Percentiles rank a stretch among this genome's conserved stretches.
Evolutionary conservation across 345 rosid genomes (phyloP).

Genomic region (Lepidium didymum): DNA sequence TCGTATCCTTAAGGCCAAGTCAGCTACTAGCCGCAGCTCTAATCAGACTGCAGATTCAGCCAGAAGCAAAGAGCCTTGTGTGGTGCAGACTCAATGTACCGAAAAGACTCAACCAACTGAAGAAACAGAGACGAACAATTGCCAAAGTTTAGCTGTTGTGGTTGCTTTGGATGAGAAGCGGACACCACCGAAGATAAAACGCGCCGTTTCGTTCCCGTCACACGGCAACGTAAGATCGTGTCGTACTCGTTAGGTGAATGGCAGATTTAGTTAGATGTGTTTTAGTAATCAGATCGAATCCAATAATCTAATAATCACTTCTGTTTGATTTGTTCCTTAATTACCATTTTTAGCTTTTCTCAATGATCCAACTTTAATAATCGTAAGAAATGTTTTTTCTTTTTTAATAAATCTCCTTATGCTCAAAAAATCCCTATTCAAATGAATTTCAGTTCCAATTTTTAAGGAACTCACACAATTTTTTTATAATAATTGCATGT

Average conservation of each 20-base stretch:
- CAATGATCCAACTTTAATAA: not conserved
- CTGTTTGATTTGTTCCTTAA: not conserved
- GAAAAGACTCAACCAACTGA: not conserved
- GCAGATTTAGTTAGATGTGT: not conserved
- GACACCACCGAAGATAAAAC: conserved; percentile 5
- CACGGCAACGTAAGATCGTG: conserved; percentile 15
- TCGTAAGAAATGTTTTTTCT: not conserved
- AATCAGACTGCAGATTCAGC: conserved; percentile 7
- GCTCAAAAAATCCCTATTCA: too few relatives aligned
- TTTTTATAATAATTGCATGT: too few relatives aligned
- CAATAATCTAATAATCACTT: not conserved
- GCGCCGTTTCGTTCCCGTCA: conserved; percentile 13
- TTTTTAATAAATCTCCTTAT: too few relatives aligned
- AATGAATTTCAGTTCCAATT: too few relatives aligned
- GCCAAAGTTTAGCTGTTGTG: conserved; percentile 14
- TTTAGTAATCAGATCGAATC: not conserved
- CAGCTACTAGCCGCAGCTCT: not conserved
- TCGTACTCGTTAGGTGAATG: conserved; percentile 7
- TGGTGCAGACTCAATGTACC: not conserved
- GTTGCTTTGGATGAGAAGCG: not conserved
- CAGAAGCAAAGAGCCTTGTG: not conserved
- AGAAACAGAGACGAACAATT: not conserved
- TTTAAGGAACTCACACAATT: too few relatives aligned
- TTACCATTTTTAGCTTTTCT: not conserved
- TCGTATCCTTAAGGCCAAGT: not conserved